A percentile compares a stretch with the other conserved stretches of the same genome.
Conservation (phyloP, 306 rosid species). For the Acacia crassicarpa region DNA sequence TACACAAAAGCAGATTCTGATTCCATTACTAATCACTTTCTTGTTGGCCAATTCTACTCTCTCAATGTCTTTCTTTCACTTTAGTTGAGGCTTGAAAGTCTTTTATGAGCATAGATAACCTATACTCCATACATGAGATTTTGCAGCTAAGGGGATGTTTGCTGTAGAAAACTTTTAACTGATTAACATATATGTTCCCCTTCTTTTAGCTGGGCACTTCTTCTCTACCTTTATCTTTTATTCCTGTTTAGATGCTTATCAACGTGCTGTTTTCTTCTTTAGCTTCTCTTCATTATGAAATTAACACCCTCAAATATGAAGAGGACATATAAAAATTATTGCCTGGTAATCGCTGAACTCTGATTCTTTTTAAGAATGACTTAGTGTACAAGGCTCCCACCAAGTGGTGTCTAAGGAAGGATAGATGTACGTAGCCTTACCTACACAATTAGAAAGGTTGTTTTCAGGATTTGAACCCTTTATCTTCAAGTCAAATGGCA, state of each 20-base stretch:
- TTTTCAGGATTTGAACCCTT: too few species aligned
- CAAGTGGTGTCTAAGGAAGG: too few species aligned
- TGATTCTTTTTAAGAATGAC: neutral
- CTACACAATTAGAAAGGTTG: too few species aligned
- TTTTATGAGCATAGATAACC: neutral
- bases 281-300: neutral
- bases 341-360: neutral
- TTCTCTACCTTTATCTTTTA: neutral
- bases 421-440: too few species aligned
- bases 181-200: neutral
- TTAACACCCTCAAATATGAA: neutral
- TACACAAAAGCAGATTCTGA: constrained; percentile 3
- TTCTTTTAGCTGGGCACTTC: neutral
- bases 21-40: constrained; percentile 13
- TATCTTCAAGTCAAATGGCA: too few species aligned
- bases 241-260: constrained; percentile 3
- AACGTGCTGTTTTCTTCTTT: neutral
- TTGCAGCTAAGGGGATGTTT: constrained; percentile 20
- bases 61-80: neutral
- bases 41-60: constrained; percentile 3
- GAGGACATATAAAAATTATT: too few species aligned
- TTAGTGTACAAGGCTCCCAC: too few species aligned
- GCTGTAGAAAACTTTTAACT: neutral
- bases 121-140: neutral
- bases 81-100: constrained; percentile 1